Evolutionary conservation across 2,329 filamentous ascomycete species (phyloP).

Genomic region (Curvularia sp.): DNA sequence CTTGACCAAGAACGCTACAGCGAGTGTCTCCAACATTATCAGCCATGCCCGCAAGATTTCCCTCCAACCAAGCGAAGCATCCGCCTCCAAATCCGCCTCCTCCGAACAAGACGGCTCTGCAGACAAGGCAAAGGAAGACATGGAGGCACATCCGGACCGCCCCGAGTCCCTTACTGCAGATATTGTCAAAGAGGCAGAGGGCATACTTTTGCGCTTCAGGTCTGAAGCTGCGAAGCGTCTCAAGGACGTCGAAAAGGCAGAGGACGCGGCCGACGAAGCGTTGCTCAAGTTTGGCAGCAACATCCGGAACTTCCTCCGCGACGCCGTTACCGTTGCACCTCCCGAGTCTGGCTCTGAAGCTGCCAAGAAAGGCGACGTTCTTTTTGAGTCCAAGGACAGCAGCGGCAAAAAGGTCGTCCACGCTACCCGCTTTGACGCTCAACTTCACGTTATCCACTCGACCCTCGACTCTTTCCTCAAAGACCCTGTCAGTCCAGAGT

Average conservation of each 20-base stretch:
- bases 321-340: slow-evolving; percentile 87
- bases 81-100: slow-evolving; percentile 28
- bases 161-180: slow-evolving; percentile 58
- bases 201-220: slow-evolving; percentile 78
- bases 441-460: slow-evolving; percentile 93
- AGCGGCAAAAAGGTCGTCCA: slow-evolving; percentile 93
- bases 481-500: slow-evolving; percentile 79
- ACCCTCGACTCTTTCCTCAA: slow-evolving; percentile 79
- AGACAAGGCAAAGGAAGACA: slow-evolving; percentile 26
- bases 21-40: slow-evolving; percentile 77
- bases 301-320: slow-evolving; percentile 85
- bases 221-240: slow-evolving; percentile 81
- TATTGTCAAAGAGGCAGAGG: slow-evolving; percentile 63
- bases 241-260: slow-evolving; percentile 87
- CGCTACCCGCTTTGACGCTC: slow-evolving; percentile 91
- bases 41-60: slow-evolving; percentile 77
- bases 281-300: slow-evolving; percentile 90
- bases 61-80: slow-evolving; percentile 51
- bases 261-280: slow-evolving; percentile 95
- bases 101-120: slow-evolving; percentile 25
- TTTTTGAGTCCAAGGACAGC: slow-evolving; percentile 94
- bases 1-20: slow-evolving; percentile 80
- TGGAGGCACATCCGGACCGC: slow-evolving; percentile 47
- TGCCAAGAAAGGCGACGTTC: slow-evolving; percentile 62
- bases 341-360: slow-evolving; percentile 62